Conservation (phyloP, 139 green algal species). For the Auxenochlorella pyrenoidosa region DNA sequence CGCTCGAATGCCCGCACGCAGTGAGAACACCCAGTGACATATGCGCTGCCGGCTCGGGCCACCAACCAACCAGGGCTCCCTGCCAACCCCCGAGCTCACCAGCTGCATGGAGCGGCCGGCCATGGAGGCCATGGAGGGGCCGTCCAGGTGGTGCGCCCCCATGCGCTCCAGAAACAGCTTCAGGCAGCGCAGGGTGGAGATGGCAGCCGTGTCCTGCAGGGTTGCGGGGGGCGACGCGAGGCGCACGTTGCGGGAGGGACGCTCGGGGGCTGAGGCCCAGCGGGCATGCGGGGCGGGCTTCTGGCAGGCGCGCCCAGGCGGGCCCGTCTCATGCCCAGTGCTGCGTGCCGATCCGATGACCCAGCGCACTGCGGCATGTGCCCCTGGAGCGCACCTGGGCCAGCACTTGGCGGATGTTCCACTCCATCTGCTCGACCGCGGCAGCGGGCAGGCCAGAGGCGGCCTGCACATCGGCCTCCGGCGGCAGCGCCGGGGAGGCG, state of each 20-base stretch:
- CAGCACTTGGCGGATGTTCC: constrained; percentile 57
- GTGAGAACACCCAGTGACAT: too few species aligned
- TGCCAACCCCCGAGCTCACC: too few species aligned
- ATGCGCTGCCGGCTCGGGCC: too few species aligned
- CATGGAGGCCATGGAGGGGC: constrained; percentile 18
- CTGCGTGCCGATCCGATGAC: too few species aligned
- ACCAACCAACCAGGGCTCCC: too few species aligned
- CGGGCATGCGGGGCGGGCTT: too few species aligned
- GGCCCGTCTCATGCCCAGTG: too few species aligned
- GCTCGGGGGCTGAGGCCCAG: not conserved
- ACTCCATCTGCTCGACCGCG: constrained; percentile 76
- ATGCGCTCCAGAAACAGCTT: constrained; percentile 85
- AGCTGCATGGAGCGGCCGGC: not conserved
- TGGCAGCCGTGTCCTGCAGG: constrained; percentile 36
- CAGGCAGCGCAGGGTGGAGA: constrained; percentile 56
- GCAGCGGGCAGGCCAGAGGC: constrained; percentile 32
- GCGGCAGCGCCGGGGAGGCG: not conserved
- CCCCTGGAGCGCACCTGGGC: not conserved
- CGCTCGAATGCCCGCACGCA: not conserved
- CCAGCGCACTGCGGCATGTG: too few species aligned
- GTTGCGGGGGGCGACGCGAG: constrained; percentile 17
- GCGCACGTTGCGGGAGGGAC: not conserved
- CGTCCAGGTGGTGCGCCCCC: constrained; percentile 7
- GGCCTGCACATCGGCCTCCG: constrained; percentile 3
- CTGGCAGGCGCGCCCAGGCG: too few species aligned